Evolutionary conservation across 805 yeast species (phyloP).

Genomic region (Ogataea thermomethanolica): DNA sequence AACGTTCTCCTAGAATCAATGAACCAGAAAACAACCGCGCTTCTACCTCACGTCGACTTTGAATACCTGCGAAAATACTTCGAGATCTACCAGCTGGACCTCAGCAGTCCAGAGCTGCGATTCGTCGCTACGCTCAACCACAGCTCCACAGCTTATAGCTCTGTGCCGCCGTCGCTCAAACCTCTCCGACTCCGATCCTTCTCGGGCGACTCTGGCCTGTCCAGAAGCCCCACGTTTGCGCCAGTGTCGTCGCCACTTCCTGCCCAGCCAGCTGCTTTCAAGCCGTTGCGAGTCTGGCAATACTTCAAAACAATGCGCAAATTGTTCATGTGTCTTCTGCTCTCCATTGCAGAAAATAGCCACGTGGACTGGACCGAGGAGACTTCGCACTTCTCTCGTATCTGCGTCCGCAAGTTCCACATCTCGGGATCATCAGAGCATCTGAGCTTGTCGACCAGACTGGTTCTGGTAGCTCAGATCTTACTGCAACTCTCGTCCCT

Average conservation of each 20-base stretch:
- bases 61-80: constrained; percentile 22
- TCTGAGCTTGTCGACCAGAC: constrained; percentile 10
- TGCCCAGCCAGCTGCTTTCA: constrained; percentile 14
- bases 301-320: constrained; percentile 21
- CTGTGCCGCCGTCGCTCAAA: constrained; percentile 10
- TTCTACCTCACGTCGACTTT: constrained; percentile 18
- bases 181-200: constrained; percentile 23
- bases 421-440: not conserved
- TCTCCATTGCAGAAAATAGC: constrained; percentile 20
- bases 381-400: constrained; percentile 9
- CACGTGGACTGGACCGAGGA: constrained; percentile 3
- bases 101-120: constrained; percentile 18
- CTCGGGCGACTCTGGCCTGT: constrained; percentile 14
- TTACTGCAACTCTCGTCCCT: constrained; percentile 13
- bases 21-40: constrained; percentile 15
- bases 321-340: constrained; percentile 22
- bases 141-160: constrained; percentile 3
- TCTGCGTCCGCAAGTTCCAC: constrained; percentile 21
- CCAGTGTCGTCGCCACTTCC: not conserved
- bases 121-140: constrained; percentile 23
- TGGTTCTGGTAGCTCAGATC: constrained; percentile 15
- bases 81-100: constrained; percentile 26
- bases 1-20: constrained; percentile 20
- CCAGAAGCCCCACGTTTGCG: constrained; percentile 5
- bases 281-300: constrained; percentile 17